A percentile compares a stretch with the other conserved stretches of the same genome.
These are phyloP conservation scores for Pseudogymnoascus sp. DNA, from an alignment of 2,329 filamentous ascomycete genomes.

Conservation along the genomic window DNA sequence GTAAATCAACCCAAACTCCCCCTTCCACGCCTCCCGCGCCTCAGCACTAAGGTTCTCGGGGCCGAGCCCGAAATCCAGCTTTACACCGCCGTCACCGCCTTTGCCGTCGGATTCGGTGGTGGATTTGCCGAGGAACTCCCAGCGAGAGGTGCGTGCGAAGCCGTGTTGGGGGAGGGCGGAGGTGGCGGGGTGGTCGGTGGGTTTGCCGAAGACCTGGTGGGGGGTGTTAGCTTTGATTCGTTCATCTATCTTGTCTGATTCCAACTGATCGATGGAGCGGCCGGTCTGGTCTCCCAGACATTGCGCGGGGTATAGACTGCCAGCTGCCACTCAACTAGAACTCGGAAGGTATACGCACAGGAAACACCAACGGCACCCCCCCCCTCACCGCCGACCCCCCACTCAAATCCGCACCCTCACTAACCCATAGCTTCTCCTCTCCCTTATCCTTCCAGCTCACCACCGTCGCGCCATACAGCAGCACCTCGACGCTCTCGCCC, in stretches of 20 bases:
- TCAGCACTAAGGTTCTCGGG: slow-evolving; percentile 60
- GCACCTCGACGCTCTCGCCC: slow-evolving; percentile 75
- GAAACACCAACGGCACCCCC: slow-evolving; percentile 87
- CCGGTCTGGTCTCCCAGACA: not conserved
- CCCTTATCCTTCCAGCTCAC: slow-evolving; percentile 84
- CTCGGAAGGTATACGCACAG: slow-evolving; percentile 47
- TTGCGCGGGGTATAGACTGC: not conserved
- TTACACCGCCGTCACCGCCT: slow-evolving; percentile 60
- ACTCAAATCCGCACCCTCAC: slow-evolving; percentile 70
- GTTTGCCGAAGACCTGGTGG: slow-evolving; percentile 71
- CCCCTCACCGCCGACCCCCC: slow-evolving; percentile 85
- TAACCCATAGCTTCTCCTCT: slow-evolving; percentile 79
- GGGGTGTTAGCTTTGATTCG: not conserved
- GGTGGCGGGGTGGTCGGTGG: slow-evolving; percentile 68
- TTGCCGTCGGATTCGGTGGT: slow-evolving; percentile 50
- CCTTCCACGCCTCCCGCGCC: slow-evolving; percentile 67
- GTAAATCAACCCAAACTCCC: slow-evolving; percentile 85
- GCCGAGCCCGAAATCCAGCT: slow-evolving; percentile 91
- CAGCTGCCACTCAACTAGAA: not conserved
- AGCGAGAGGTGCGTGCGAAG: slow-evolving; percentile 79
- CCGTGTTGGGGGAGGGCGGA: slow-evolving; percentile 82
- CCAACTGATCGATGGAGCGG: not conserved
- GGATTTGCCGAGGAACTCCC: slow-evolving; percentile 91
- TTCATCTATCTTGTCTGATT: not conserved
- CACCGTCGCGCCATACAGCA: slow-evolving; percentile 89